Percentiles rank a stretch among this genome's conserved stretches.
Conservation (phyloP, 2,329 filamentous ascomycete species). For the Epichloe uncinata region DNA sequence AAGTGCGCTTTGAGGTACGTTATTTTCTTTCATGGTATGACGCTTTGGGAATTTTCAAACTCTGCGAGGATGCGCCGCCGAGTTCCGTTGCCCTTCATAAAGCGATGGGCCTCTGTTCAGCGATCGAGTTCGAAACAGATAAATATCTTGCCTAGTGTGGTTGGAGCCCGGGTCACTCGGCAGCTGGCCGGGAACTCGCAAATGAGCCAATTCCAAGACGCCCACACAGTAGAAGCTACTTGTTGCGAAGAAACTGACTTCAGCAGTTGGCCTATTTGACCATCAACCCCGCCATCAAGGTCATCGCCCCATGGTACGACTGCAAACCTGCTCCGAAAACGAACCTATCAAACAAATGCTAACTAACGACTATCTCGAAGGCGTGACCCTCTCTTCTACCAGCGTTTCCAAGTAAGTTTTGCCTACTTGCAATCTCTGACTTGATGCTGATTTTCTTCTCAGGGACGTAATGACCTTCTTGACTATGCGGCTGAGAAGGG, state of each 20-base stretch:
- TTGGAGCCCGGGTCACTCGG: too few relatives aligned
- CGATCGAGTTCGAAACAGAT: background rate
- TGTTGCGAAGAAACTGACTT: background rate
- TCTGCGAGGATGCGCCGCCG: background rate
- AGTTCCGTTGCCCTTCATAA: background rate
- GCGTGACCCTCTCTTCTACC: slow-evolving; percentile 2
- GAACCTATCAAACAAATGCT: background rate
- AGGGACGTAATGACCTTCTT: slow-evolving; percentile 2
- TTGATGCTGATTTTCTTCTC: background rate
- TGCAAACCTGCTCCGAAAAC: background rate
- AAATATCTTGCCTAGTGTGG: background rate
- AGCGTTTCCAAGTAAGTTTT: background rate
- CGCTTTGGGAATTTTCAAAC: background rate
- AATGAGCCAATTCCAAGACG: background rate
- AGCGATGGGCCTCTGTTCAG: background rate
- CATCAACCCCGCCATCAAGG: slow-evolving; percentile 1
- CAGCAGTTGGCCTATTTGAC: background rate
- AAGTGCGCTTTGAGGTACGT: slow-evolving; percentile 2
- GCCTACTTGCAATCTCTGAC: background rate
- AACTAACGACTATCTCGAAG: background rate
- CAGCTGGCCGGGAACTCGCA: background rate
- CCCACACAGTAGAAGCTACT: too few relatives aligned
- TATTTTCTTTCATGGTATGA: background rate
- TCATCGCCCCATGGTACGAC: slow-evolving; percentile 2
- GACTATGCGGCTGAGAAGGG: slow-evolving; percentile 1